Conservation (phyloP, 140 eudicot species). For the Senecio squalidus region DNA sequence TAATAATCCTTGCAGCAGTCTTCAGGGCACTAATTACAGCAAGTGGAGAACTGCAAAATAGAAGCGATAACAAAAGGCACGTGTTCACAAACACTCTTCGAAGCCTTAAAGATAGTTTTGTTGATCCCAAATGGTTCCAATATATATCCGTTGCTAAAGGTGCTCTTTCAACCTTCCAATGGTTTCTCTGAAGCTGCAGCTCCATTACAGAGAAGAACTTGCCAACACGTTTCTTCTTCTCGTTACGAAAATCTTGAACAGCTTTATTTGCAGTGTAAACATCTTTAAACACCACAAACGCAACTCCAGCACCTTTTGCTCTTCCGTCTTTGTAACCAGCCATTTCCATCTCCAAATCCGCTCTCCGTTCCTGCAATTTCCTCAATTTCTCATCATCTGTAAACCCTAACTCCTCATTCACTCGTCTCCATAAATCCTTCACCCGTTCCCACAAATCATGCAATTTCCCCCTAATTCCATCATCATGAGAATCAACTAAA, state of each 20-base stretch:
- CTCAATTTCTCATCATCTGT: conserved; percentile 77
- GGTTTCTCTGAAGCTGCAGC: conserved; percentile 86
- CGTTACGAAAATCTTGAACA: conserved; percentile 73
- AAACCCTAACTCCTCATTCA: conserved; percentile 51
- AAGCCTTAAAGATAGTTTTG: conserved; percentile 53
- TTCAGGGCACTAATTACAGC: conserved; percentile 83
- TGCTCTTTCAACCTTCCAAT: conserved; percentile 91
- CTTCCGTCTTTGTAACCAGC: conserved; percentile 83
- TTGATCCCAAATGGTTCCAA: conserved; percentile 95
- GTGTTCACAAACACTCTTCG: conserved; percentile 80
- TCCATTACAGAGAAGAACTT: conserved; percentile 80
- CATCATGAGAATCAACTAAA: conserved; percentile 16
- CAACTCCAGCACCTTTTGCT: conserved; percentile 96
- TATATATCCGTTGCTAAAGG: conserved; percentile 92
- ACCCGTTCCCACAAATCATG: conserved; percentile 38
- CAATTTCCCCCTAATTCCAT: conserved; percentile 32
- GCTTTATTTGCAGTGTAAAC: conserved; percentile 91
- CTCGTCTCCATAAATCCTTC: conserved; percentile 59
- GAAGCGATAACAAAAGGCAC: conserved; percentile 60
- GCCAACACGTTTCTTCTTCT: conserved; percentile 69
- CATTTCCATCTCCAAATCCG: conserved; percentile 98
- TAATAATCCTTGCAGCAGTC: conserved; percentile 74
- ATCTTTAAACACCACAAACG: conserved; percentile 93
- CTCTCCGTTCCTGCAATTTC: conserved; percentile 87
- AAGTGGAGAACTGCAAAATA: conserved; percentile 93